A percentile compares a stretch with the other conserved stretches of the same genome.
phyloP scores from a whole-genome alignment of 768 basidiomycete species.

The Pholiota microspora region DNA sequence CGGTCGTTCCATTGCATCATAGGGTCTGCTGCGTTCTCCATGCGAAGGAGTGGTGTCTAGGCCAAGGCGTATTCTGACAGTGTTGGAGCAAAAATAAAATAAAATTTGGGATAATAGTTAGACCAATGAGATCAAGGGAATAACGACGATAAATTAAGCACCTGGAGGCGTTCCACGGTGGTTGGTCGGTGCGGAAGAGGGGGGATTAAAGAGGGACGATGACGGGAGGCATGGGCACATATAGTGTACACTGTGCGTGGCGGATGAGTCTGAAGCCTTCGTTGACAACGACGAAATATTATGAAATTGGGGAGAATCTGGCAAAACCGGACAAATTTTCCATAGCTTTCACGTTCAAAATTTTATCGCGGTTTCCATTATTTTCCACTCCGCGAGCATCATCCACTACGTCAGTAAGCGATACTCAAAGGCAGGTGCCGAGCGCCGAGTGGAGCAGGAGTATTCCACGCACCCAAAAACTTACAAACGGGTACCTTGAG shows the following conservation, averaged over 20 bases:
- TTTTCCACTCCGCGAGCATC: slow-evolving; percentile 7
- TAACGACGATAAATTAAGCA: background rate
- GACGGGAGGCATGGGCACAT: background rate
- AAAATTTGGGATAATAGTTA: background rate
- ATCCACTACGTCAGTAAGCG: slow-evolving; percentile 14
- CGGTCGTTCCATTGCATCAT: background rate
- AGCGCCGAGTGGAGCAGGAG: background rate
- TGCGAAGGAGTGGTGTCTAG: background rate
- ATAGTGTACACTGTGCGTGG: background rate
- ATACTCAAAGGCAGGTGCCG: background rate
- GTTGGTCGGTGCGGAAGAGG: background rate
- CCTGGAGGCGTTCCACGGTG: background rate
- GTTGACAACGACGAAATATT: background rate
- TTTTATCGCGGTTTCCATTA: background rate
- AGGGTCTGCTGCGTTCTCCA: background rate
- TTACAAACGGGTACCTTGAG: background rate
- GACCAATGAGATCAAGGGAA: background rate
- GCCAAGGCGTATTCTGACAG: background rate
- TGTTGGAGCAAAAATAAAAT: background rate
- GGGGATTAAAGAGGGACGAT: background rate
- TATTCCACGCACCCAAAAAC: background rate
- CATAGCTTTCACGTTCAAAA: too few relatives aligned
- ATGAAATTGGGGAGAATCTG: background rate
- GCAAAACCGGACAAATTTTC: too few relatives aligned
- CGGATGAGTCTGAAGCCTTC: background rate